phyloP scores from a whole-genome alignment of 129 eudicot species.

The Flaveria bidentis region DNA sequence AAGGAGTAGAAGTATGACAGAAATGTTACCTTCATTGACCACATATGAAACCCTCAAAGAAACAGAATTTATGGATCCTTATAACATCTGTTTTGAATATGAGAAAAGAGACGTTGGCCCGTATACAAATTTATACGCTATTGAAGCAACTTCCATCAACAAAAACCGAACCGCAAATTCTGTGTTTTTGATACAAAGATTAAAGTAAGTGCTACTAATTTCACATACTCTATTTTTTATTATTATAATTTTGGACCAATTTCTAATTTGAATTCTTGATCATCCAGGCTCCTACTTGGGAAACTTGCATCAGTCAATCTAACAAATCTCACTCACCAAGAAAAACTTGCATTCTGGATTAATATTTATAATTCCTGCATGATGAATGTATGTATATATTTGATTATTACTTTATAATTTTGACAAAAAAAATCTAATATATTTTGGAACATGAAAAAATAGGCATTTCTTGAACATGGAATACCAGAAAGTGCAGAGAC shows the following conservation, averaged over 20 bases:
- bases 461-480: constrained; percentile 88
- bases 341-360: constrained; percentile 94
- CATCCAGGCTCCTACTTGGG: constrained; percentile 64
- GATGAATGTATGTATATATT: constrained; percentile 72
- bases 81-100: constrained; percentile 50
- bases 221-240: neutral
- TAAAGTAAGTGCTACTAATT: constrained; percentile 49
- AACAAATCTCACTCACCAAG: constrained; percentile 68
- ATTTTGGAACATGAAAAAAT: constrained; percentile 20
- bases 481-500: constrained; percentile 78
- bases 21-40: constrained; percentile 42
- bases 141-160: constrained; percentile 68
- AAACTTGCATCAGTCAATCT: constrained; percentile 60
- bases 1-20: constrained; percentile 46
- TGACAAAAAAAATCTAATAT: neutral
- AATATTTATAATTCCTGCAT: constrained; percentile 88
- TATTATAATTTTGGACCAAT: neutral
- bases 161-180: constrained; percentile 58
- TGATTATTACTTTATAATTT: neutral
- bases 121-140: constrained; percentile 52
- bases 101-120: constrained; percentile 69
- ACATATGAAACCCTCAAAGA: constrained; percentile 33
- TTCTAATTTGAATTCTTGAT: constrained; percentile 8
- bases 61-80: constrained; percentile 67
- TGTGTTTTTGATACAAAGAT: constrained; percentile 65